phyloP scores from a whole-genome alignment of 2,329 filamentous ascomycete species.

The Grosmannia penicillata region DNA sequence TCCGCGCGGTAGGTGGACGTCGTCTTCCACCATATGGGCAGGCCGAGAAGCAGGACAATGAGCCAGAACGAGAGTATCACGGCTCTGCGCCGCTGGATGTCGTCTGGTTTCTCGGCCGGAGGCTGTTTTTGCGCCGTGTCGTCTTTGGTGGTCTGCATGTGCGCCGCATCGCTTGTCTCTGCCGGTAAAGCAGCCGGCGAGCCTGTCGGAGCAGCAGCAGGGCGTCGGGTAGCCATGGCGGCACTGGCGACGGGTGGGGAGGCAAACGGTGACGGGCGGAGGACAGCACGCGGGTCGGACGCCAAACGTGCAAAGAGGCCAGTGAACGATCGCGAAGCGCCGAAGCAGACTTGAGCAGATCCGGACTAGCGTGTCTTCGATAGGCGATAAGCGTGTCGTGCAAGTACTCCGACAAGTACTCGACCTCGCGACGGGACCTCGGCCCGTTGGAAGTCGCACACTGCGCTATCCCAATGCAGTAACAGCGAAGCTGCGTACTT shows the following conservation, averaged over 20 bases:
- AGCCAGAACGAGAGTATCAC: conserved; percentile 86
- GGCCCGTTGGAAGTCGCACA: no score
- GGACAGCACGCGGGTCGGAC: not conserved
- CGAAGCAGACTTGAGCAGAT: not conserved
- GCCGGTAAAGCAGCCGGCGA: not conserved
- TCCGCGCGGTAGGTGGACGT: conserved; percentile 82
- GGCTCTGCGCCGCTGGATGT: conserved; percentile 51
- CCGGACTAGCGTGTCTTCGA: not conserved
- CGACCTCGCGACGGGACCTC: no score
- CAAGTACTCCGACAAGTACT: no score
- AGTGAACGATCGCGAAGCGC: not conserved
- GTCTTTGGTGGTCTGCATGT: conserved; percentile 1
- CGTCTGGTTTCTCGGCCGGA: conserved; percentile 63
- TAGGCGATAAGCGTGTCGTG: no score
- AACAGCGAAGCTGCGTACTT: no score
- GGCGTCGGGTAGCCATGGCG: conserved; percentile 7
- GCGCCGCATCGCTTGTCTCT: not conserved
- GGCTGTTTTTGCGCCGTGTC: conserved; percentile 29
- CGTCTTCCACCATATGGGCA: conserved; percentile 93
- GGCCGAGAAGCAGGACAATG: conserved; percentile 65
- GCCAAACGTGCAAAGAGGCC: not conserved
- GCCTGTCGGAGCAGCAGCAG: conserved; percentile 1
- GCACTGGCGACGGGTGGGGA: conserved; percentile 1
- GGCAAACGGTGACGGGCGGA: not conserved
- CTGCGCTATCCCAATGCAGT: no score